Conservation (phyloP, 2,329 filamentous ascomycete species). For the Trichoderma sp. region DNA sequence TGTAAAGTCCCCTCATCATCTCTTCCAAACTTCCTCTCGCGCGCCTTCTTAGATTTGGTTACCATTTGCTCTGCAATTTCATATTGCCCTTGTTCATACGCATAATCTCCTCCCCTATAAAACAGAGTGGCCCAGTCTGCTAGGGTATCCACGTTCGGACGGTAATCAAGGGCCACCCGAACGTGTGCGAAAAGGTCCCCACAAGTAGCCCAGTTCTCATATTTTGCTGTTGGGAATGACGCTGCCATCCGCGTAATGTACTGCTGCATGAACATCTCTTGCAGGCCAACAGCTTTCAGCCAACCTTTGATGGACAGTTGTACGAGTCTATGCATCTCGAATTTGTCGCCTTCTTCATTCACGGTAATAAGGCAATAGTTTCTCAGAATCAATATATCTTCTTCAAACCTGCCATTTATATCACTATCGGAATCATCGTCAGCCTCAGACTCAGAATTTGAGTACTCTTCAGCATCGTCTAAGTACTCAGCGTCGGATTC, state of each 20-base stretch:
- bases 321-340: conserved; percentile 24
- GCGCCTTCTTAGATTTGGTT: accelerated
- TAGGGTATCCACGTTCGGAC: not conserved
- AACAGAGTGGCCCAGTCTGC: not conserved
- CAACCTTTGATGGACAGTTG: not conserved
- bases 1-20: not conserved
- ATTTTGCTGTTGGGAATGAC: conserved; percentile 22
- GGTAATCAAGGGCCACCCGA: not conserved
- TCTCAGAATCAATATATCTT: not conserved
- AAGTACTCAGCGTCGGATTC: too few relatives aligned
- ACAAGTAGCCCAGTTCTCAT: not conserved
- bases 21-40: not conserved
- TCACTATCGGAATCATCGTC: not conserved
- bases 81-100: not conserved
- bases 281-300: not conserved
- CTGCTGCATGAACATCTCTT: not conserved
- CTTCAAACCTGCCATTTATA: not conserved
- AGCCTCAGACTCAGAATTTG: too few relatives aligned
- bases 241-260: not conserved
- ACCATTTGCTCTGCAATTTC: conserved; percentile 1
- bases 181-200: not conserved
- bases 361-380: not conserved
- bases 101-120: not conserved
- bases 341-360: not conserved
- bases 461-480: too few relatives aligned